Evolutionary conservation across 2,329 filamentous ascomycete genomes (phyloP).

Genomic region (Furcasterigmium furcatum): DNA sequence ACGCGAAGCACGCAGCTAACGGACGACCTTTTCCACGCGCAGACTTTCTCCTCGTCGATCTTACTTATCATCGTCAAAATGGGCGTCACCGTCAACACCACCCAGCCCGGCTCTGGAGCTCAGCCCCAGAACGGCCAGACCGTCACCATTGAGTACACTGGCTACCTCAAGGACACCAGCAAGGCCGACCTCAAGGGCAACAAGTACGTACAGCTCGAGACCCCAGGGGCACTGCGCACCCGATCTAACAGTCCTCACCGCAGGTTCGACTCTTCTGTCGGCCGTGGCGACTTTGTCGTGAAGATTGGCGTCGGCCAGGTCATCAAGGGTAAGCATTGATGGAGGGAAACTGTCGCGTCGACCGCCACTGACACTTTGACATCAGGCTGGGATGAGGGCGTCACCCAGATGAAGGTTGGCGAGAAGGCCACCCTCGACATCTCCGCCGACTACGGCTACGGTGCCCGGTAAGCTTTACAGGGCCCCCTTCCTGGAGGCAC

Average conservation of each 20-base stretch:
- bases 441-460: conserved; percentile 66
- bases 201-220: conserved; percentile 55
- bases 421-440: conserved; percentile 88
- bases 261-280: conserved; percentile 87
- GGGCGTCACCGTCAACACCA: conserved; percentile 69
- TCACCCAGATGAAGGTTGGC: conserved; percentile 80
- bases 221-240: too few relatives aligned
- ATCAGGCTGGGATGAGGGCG: conserved; percentile 86
- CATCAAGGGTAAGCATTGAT: conserved; percentile 72
- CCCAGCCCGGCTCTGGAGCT: conserved; percentile 59
- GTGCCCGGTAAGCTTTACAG: conserved; percentile 46
- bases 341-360: too few relatives aligned
- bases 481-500: neutral
- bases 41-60: neutral
- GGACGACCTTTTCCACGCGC: neutral
- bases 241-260: conserved; percentile 1
- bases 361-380: conserved; percentile 8
- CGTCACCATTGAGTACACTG: conserved; percentile 89
- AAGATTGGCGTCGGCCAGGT: conserved; percentile 79
- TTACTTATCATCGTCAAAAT: conserved; percentile 40
- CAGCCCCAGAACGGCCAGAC: conserved; percentile 64
- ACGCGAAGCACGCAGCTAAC: neutral
- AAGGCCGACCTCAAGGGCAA: conserved; percentile 63
- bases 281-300: conserved; percentile 72
- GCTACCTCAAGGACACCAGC: conserved; percentile 70